Evolutionary conservation across 768 basidiomycete genomes (phyloP), one percentile per base, ranked within the genome.

Genomic region (Naganishia friedmannii): DNA sequence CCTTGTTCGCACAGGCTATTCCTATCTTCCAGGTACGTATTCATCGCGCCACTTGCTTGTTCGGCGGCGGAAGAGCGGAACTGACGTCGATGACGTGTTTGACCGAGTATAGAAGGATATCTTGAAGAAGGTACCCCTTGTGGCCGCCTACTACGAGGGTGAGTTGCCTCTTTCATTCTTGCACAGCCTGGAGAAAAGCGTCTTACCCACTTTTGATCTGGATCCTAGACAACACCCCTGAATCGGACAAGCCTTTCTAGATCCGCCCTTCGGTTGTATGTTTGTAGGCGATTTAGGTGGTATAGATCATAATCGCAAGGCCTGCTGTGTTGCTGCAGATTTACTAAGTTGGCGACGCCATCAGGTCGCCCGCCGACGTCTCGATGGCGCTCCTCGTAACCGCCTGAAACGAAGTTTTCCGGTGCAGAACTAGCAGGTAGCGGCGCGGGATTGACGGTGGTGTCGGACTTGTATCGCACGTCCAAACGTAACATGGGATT

Each of bases 221-320:
- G 10, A 19, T 21, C 15, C 8, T 63, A 77, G 78, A 79, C 74
- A 75, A 73, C 31, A 77, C 76, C 23, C 78, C 78, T 21, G 78
- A 72, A 29, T 77, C 74, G n/a, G 78, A 79, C 72, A 79, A 79
- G 69, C 78, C 78, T 23, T 79, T 79, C 76, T 79, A 76, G 69
- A 53, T 60, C 39, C 39, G 60, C 28, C 15, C 15, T 37, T 15
- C 39, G 60, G 60, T 63, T 63, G 60, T 63, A 63, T 63, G 48
- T 17, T 28, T 17, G 42, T 42, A 42, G 5, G 60, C 60, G 39
- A 45, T 28, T 13, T n/a, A 23, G 3, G 42, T 34, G 34, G 34
- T 19, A 58, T 58, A 58, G 57, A 58, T 39, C 31, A 39, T 58
- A n/a, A 5, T 51, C n/a, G 3, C 48, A 51, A 51, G 12, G 48